Conservation (phyloP, 192 early-diverging fungal species). For the Rhizophagus sp. region DNA sequence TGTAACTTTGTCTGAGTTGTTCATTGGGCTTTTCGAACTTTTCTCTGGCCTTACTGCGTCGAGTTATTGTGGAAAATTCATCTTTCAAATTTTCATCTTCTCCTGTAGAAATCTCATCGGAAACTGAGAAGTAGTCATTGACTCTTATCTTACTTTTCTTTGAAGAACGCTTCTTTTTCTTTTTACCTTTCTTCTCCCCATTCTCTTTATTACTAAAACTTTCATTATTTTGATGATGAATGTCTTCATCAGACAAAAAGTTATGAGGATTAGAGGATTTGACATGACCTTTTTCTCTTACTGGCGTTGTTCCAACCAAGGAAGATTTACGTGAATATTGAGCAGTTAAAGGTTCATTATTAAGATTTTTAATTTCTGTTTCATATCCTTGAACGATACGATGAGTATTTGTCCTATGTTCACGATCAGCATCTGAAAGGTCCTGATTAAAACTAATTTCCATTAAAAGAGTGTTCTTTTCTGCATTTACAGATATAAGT, state of each 20-base stretch:
- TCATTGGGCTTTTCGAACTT: constrained; percentile 44
- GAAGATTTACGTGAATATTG: constrained; percentile 22
- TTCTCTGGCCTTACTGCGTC: constrained; percentile 39
- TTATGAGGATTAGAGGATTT: too few relatives aligned
- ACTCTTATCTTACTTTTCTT: not conserved
- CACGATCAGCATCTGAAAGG: constrained; percentile 38
- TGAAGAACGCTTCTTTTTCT: not conserved
- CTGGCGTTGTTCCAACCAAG: not conserved
- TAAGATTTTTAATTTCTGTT: too few relatives aligned
- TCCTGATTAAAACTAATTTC: constrained; percentile 46
- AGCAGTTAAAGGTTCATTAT: too few relatives aligned
- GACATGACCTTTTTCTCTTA: too few relatives aligned
- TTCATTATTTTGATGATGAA: not conserved
- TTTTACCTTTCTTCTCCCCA: not conserved
- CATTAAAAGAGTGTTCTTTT: constrained; percentile 55
- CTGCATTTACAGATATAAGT: constrained; percentile 44
- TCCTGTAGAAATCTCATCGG: not conserved
- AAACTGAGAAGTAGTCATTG: constrained; percentile 7
- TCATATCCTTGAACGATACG: too few relatives aligned
- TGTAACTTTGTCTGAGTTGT: constrained; percentile 40
- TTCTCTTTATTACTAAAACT: not conserved
- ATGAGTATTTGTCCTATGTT: constrained; percentile 24
- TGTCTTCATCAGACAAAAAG: too few relatives aligned
- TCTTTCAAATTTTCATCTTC: not conserved
- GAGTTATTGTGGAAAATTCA: constrained; percentile 21